Base-by-base conservation (phyloP, 805 yeast species). In the Phaffomyces antillensis region DNA sequence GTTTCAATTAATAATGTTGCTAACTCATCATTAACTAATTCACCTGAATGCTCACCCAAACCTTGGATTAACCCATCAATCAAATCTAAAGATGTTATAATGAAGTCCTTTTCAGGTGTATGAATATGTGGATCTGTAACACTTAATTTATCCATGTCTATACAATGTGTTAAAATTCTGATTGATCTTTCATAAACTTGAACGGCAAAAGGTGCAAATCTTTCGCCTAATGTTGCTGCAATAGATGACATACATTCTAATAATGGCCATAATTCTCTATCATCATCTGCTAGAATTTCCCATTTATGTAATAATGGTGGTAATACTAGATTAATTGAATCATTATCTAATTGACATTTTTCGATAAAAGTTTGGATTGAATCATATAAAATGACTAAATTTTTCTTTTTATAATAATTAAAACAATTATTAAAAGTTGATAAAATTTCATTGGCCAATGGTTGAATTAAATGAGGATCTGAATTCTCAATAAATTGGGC, bases 1-100 rank as follows among this genome's bases (percentile, higher is more conserved):
- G 95, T 83, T 39, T 77, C 71, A 28, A 85, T 55, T 45, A 90
- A 59, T 40, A 89, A 66, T 33, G 76, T 79, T 68, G 86, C 72
- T 45, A 90, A 58, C 30, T 71, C 61, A 3, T 59, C 60, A 28
- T 66, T 68, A 41, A 83, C 72, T 50, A 86, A 66, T 36, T 76
- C 83, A 10, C 71, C 76, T 28, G 81, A 71, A 49, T 80, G 81
- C 8, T 68, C 62, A 13, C 85, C 86, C 45, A 93, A 71, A 1
- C 97, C 98, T 66, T 91, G 98, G 20, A 89, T 82, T 44, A 93
- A 67, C 4, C 99, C 99, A 63, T 91, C 98, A 28, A 93, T 75
- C 55, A 93, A 72, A 60, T 93, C 99, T 35, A 93, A 62, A 2
- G 96, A 79, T 1, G 97, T 87, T 31, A 91, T 88, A 47, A 87